Evolutionary conservation across 345 rosid species (phyloP).

Genomic region (Ceriops zippeliana): DNA sequence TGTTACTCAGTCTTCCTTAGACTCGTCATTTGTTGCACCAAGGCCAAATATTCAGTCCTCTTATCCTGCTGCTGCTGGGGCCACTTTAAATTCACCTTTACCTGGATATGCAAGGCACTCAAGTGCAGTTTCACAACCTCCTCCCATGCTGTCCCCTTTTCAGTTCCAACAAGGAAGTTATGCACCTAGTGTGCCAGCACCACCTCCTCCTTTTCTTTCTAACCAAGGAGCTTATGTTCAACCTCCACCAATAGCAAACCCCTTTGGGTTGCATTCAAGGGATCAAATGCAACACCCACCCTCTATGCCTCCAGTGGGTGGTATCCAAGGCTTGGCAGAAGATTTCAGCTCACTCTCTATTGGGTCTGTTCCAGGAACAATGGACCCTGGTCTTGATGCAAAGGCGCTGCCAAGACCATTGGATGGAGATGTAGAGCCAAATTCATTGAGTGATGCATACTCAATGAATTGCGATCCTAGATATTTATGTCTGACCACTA

Average conservation of each 20-base stretch:
- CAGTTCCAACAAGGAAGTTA: constrained; percentile 53
- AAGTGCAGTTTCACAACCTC: constrained; percentile 38
- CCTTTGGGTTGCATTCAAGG: constrained; percentile 41
- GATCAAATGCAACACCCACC: constrained; percentile 58
- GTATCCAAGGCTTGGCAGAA: constrained; percentile 67
- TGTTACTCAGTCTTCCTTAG: constrained; percentile 37
- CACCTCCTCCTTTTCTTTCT: constrained; percentile 48
- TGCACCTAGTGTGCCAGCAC: constrained; percentile 33
- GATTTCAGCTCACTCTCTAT: constrained; percentile 80
- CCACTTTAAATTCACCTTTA: constrained; percentile 43
- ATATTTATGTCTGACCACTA: constrained; percentile 81
- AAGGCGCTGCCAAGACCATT: constrained; percentile 87
- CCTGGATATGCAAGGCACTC: constrained; percentile 66
- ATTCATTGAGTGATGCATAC: constrained; percentile 46
- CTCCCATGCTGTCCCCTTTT: constrained; percentile 50
- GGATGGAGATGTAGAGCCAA: constrained; percentile 90
- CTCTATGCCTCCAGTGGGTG: constrained; percentile 63
- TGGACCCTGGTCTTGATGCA: constrained; percentile 74
- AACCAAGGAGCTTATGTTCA: constrained; percentile 50
- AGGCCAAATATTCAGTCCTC: constrained; percentile 55
- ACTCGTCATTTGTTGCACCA: constrained; percentile 28
- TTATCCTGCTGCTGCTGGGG: constrained; percentile 35
- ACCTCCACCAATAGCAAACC: constrained; percentile 37
- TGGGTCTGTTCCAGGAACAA: constrained; percentile 73
- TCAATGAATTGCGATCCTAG: constrained; percentile 85